A percentile compares a stretch with the other conserved stretches of the same genome.
Conservation (phyloP, 2,329 filamentous ascomycete species). For the Fusarium tuaranense region DNA sequence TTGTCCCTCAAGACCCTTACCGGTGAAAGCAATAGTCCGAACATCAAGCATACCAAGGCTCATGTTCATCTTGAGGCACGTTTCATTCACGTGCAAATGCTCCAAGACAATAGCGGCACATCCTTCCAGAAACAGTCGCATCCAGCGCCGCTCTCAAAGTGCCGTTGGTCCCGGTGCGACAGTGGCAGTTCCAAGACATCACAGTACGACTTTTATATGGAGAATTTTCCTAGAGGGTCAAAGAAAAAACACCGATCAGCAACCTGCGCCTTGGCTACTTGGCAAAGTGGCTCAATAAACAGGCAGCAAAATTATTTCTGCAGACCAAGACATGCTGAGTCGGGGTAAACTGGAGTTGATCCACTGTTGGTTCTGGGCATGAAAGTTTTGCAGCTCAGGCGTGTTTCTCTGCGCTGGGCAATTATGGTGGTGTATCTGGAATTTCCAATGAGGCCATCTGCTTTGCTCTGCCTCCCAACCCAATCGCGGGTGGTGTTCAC, state of each 20-base stretch:
- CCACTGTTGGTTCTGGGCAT: neutral
- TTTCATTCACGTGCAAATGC: neutral
- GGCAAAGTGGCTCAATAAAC: conserved; percentile 6
- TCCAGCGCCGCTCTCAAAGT: neutral
- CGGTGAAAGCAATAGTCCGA: too few relatives aligned
- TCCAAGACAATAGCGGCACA: neutral
- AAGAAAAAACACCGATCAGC: neutral
- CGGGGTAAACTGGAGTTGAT: conserved; percentile 16
- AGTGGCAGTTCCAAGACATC: neutral
- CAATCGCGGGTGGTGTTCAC: neutral
- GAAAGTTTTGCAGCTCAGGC: neutral
- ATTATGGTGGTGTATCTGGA: neutral
- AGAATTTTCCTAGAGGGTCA: neutral
- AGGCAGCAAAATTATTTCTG: conserved; percentile 35
- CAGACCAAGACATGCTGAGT: conserved; percentile 12
- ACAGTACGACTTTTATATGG: neutral
- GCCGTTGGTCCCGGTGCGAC: neutral
- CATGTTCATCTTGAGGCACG: neutral
- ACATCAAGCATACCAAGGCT: neutral
- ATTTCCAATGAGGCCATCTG: neutral
- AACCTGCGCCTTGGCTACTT: conserved; percentile 5
- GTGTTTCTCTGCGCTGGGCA: neutral
- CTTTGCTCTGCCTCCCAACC: neutral
- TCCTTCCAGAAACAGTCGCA: neutral
- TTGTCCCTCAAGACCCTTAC: too few relatives aligned